A percentile compares a stretch with the other conserved stretches of the same genome.
These are phyloP conservation scores for Cladophialophora psammophila DNA, from an alignment of 2,329 filamentous ascomycete species.

Conservation along the genomic window DNA sequence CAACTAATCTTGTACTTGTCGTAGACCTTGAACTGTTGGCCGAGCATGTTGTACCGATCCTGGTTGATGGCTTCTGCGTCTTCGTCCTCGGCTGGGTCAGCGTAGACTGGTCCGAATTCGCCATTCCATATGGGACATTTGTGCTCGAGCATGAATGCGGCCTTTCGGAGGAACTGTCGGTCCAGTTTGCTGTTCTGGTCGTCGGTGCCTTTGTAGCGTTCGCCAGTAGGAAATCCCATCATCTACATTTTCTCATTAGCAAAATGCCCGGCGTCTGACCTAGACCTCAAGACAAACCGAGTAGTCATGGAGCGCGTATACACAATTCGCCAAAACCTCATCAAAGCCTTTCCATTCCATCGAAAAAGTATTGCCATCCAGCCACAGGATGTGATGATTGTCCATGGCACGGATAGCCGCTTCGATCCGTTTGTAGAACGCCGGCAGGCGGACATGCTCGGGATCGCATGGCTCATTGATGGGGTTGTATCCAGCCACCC, in stretches of 20 bases:
- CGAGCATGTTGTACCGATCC: slow-evolving; percentile 57
- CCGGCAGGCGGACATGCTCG: slow-evolving; percentile 52
- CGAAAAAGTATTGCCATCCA: slow-evolving; percentile 55
- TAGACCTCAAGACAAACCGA: slow-evolving; percentile 39
- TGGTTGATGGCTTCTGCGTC: slow-evolving; percentile 41
- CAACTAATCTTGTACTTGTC: slow-evolving; percentile 61
- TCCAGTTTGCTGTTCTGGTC: slow-evolving; percentile 54
- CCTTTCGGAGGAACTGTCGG: slow-evolving; percentile 55
- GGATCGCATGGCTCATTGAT: slow-evolving; percentile 61
- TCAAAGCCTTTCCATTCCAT: slow-evolving; percentile 56
- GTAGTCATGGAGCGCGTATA: slow-evolving; percentile 52
- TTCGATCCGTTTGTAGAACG: slow-evolving; percentile 57
- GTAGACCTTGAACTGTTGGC: slow-evolving; percentile 60
- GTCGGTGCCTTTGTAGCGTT: slow-evolving; percentile 49
- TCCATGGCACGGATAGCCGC: slow-evolving; percentile 55
- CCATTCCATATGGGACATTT: slow-evolving; percentile 60
- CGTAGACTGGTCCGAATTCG: slow-evolving; percentile 58
- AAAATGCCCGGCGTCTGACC: not conserved
- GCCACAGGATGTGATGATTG: slow-evolving; percentile 54
- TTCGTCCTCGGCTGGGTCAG: slow-evolving; percentile 26
- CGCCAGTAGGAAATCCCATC: slow-evolving; percentile 53
- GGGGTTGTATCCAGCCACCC: slow-evolving; percentile 60
- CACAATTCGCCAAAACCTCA: slow-evolving; percentile 52
- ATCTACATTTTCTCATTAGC: slow-evolving; percentile 23
- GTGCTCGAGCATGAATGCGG: slow-evolving; percentile 54